phyloP scores from a whole-genome alignment of 768 basidiomycete species.

The Dictyophora rubrovolvata region DNA sequence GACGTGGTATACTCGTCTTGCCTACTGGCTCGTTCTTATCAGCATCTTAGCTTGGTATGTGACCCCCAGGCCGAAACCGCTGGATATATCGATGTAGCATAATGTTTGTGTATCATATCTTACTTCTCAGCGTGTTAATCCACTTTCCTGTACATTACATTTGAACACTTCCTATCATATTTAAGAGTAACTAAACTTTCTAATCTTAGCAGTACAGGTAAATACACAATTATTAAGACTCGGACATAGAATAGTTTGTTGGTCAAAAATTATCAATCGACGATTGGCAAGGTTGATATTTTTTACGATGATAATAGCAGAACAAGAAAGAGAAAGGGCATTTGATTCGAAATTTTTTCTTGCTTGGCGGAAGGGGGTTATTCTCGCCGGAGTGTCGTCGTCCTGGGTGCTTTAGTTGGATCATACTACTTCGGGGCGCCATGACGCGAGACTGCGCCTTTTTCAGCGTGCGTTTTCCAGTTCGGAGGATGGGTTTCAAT shows the following conservation, averaged over 20 bases:
- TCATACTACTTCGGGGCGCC: neutral
- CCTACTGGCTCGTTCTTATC: constrained; percentile 5
- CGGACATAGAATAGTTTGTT: too few relatives aligned
- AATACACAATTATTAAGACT: too few relatives aligned
- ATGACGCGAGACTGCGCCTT: neutral
- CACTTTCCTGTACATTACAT: neutral
- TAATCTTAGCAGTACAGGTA: too few relatives aligned
- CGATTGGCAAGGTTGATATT: neutral
- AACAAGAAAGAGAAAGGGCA: neutral
- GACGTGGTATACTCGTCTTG: constrained; percentile 7
- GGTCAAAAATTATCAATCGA: neutral
- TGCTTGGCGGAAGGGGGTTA: neutral
- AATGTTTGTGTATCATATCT: too few relatives aligned
- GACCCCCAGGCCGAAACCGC: neutral
- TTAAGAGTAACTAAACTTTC: neutral
- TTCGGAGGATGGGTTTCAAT: neutral
- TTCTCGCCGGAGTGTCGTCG: neutral
- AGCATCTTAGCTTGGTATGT: constrained; percentile 7
- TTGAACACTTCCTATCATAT: neutral
- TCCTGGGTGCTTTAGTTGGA: neutral
- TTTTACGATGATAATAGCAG: neutral
- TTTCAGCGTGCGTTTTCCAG: neutral
- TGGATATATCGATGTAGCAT: too few relatives aligned
- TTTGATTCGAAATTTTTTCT: neutral
- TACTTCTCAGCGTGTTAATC: neutral